Conservation (phyloP, 768 basidiomycete genomes). For the Gelatoporia subvermispora region DNA sequence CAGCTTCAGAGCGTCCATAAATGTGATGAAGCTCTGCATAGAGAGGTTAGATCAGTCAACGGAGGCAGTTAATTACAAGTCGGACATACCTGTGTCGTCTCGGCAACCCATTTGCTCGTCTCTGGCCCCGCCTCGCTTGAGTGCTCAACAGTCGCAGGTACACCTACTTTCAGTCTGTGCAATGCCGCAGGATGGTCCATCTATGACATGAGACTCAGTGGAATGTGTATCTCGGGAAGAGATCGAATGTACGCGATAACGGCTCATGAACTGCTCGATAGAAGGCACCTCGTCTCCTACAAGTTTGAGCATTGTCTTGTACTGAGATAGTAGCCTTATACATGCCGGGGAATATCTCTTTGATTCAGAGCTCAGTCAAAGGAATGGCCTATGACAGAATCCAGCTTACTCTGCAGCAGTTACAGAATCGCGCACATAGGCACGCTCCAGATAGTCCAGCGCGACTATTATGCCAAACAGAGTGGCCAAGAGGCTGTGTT, state of each 20-base stretch:
- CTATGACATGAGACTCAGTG: constrained; percentile 30
- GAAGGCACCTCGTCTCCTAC: constrained; percentile 82
- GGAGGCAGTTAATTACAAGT: neutral
- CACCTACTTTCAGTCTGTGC: constrained; percentile 85
- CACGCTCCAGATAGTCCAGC: constrained; percentile 91
- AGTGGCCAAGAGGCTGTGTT: constrained; percentile 81
- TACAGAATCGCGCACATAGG: constrained; percentile 91
- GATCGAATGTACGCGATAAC: constrained; percentile 56
- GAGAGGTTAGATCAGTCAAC: neutral
- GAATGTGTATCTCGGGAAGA: neutral
- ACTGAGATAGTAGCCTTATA: constrained; percentile 89
- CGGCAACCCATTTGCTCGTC: constrained; percentile 95
- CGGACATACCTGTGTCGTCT: constrained; percentile 81
- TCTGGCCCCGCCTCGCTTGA: constrained; percentile 89
- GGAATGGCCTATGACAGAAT: neutral
- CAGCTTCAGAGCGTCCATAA: constrained; percentile 95
- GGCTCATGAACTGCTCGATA: constrained; percentile 87
- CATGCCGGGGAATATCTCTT: constrained; percentile 96
- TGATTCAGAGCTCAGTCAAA: constrained; percentile 28
- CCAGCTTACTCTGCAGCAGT: constrained; percentile 77
- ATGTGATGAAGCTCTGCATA: constrained; percentile 91
- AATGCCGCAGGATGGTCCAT: constrained; percentile 93
- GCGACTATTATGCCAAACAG: constrained; percentile 89
- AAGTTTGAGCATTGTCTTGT: constrained; percentile 96
- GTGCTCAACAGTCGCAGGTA: constrained; percentile 96